These are phyloP conservation scores for Zopfia rhizophila DNA, from an alignment of 2,329 filamentous ascomycete genomes.

Conservation along the genomic window DNA sequence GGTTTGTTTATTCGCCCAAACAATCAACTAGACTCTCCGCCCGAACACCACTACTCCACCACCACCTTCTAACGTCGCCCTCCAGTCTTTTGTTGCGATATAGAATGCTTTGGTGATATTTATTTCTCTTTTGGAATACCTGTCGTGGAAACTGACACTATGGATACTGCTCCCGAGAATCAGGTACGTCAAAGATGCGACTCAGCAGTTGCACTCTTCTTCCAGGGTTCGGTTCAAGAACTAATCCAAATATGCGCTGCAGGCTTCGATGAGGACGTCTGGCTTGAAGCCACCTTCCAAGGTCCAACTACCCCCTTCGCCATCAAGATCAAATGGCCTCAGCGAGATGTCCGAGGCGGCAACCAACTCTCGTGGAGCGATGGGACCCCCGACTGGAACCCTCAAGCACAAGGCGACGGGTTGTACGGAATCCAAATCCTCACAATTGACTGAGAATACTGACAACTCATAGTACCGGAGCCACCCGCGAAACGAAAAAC, in stretches of 20 bases:
- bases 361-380: conserved; percentile 63
- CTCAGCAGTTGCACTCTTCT: not conserved
- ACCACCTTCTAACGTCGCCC: conserved; percentile 5
- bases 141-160: conserved; percentile 22
- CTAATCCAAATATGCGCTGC: conserved; percentile 23
- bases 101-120: conserved; percentile 36
- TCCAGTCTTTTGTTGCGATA: not conserved
- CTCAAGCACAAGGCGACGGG: conserved; percentile 64
- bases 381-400: conserved; percentile 57
- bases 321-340: conserved; percentile 46
- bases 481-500: conserved; percentile 63
- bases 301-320: conserved; percentile 35
- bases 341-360: conserved; percentile 63
- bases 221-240: not conserved
- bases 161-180: conserved; percentile 42
- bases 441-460: conserved; percentile 22
- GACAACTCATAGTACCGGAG: conserved; percentile 53
- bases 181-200: conserved; percentile 42
- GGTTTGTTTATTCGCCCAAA: conserved; percentile 12
- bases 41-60: not conserved
- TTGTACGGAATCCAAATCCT: conserved; percentile 48
- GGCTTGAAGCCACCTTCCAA: conserved; percentile 43
- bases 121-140: conserved; percentile 19
- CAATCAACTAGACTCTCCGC: not conserved
- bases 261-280: conserved; percentile 41